Conservation (phyloP, 495 filamentous ascomycete genomes). For the Friedmanniomyces endolithicus region DNA sequence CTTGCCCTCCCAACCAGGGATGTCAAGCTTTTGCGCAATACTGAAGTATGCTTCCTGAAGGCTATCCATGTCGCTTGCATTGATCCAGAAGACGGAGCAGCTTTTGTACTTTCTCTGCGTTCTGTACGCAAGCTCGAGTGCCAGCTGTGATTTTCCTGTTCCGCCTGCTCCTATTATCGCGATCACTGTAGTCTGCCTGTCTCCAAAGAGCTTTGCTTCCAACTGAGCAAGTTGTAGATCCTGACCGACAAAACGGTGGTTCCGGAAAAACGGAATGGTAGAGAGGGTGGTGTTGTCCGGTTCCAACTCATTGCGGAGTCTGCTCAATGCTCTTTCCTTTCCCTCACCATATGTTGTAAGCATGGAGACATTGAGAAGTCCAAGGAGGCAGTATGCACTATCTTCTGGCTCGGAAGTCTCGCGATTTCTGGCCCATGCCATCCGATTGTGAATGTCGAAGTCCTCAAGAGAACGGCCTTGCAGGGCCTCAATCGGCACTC, state of each 20-base stretch:
- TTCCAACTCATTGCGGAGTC: no score
- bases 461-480: background rate
- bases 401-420: constrained; percentile 7
- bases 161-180: no score
- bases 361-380: constrained; percentile 8
- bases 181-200: no score
- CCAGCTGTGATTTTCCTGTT: constrained; percentile 43
- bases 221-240: no score
- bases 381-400: constrained; percentile 12
- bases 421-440: constrained; percentile 1
- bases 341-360: constrained; percentile 8
- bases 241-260: no score
- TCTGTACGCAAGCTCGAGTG: constrained; percentile 38
- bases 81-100: constrained; percentile 5
- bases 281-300: no score
- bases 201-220: no score
- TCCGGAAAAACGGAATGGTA: no score
- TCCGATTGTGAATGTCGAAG: background rate
- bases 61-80: constrained; percentile 22
- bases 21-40: constrained; percentile 21
- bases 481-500: background rate
- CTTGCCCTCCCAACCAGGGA: constrained; percentile 22
- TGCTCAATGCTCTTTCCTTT: no score
- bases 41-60: constrained; percentile 18
- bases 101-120: constrained; percentile 10